These are phyloP conservation scores for Malbranchea zuffiana DNA, from an alignment of 2,329 filamentous ascomycete genomes.

Conservation along the genomic window DNA sequence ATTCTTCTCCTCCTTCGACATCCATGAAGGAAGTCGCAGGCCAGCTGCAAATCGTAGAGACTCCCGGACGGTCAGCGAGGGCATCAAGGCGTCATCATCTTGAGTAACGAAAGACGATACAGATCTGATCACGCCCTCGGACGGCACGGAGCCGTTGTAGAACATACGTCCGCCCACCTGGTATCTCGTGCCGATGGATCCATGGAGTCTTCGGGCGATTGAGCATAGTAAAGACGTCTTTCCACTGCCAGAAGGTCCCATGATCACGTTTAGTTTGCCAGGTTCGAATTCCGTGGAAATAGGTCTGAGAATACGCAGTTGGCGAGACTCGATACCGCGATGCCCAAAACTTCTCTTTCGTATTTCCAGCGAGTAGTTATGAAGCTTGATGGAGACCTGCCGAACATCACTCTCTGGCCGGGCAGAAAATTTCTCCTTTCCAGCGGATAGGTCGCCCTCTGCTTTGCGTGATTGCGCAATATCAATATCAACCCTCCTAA, in stretches of 20 bases:
- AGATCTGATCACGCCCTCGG: conserved; percentile 56
- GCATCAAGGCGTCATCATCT: conserved; percentile 63
- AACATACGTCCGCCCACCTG: conserved; percentile 50
- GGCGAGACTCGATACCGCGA: conserved; percentile 26
- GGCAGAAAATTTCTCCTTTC: conserved; percentile 57
- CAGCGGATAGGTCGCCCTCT: conserved; percentile 53
- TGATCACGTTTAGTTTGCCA: conserved; percentile 62
- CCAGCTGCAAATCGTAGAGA: conserved; percentile 61
- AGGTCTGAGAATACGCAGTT: conserved; percentile 50
- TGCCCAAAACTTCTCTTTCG: conserved; percentile 49
- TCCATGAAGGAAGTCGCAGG: conserved; percentile 57
- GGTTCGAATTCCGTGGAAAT: conserved; percentile 57
- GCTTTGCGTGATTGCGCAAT: conserved; percentile 51
- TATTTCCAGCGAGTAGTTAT: conserved; percentile 53
- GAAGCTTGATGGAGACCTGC: conserved; percentile 54
- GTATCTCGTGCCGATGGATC: conserved; percentile 53
- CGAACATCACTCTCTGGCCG: conserved; percentile 45
- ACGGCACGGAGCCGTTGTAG: conserved; percentile 60
- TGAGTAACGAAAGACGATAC: conserved; percentile 69
- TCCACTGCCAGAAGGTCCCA: conserved; percentile 67
- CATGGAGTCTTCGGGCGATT: conserved; percentile 57
- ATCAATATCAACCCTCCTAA: conserved; percentile 56
- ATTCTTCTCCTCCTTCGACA: conserved; percentile 57
- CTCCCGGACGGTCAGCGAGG: conserved; percentile 64
- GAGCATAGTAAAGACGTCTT: conserved; percentile 66